A percentile compares a stretch with the other conserved stretches of the same genome.
These are phyloP conservation scores for Cladosporium sp. DNA, from an alignment of 2,329 filamentous ascomycete genomes.

Conservation along the genomic window DNA sequence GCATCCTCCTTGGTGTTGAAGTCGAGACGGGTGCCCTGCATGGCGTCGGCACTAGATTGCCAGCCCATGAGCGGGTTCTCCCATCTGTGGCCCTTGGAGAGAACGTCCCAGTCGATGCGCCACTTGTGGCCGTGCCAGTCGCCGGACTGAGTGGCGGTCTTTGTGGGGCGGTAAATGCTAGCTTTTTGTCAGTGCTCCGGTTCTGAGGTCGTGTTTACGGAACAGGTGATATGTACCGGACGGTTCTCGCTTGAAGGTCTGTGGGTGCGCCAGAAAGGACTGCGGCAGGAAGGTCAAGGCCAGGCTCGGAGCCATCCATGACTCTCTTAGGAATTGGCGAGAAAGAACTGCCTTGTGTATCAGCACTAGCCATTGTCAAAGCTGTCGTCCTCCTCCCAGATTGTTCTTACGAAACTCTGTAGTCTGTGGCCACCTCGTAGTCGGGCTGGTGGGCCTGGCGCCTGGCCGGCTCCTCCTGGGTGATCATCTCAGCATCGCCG, in stretches of 20 bases:
- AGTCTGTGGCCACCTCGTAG: conserved; percentile 76
- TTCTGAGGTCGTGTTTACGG: not conserved
- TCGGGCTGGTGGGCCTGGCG: conserved; percentile 68
- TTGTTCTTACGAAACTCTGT: conserved; percentile 75
- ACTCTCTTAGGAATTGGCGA: conserved; percentile 86
- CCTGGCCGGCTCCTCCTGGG: conserved; percentile 47
- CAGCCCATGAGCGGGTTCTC: conserved; percentile 98
- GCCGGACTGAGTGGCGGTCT: conserved; percentile 95
- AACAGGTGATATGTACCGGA: conserved; percentile 61
- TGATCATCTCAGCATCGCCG: conserved; percentile 41
- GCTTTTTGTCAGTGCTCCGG: conserved; percentile 14
- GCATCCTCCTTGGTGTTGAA: conserved; percentile 95
- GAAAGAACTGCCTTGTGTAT: conserved; percentile 60
- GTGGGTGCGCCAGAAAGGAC: conserved; percentile 87
- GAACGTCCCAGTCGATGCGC: conserved; percentile 98
- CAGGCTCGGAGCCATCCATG: conserved; percentile 85
- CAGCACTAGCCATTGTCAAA: conserved; percentile 7
- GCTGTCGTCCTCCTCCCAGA: conserved; percentile 9
- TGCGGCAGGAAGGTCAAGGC: conserved; percentile 70
- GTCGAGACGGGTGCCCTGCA: conserved; percentile 88
- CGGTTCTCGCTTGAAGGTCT: conserved; percentile 88
- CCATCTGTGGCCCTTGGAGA: conserved; percentile 91
- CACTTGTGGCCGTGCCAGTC: conserved; percentile 79
- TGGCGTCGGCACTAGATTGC: conserved; percentile 90
- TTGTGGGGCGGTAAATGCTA: conserved; percentile 87